Evolutionary conservation across 441 rosid genomes (phyloP).

Genomic region (Pelargonium myrrhifolium): DNA sequence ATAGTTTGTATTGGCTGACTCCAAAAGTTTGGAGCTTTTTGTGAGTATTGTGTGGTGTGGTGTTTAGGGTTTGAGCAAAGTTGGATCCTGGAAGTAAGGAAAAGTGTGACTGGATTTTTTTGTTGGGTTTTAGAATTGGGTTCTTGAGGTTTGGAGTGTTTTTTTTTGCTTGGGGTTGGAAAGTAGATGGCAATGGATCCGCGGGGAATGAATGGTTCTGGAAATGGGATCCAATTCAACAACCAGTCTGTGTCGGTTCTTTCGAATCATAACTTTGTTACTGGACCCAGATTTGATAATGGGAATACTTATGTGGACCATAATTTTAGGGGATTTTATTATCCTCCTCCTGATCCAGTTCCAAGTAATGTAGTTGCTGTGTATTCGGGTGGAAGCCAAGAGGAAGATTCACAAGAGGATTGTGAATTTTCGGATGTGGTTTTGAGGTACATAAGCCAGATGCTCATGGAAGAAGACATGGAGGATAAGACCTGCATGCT

Average conservation of each 20-base stretch:
- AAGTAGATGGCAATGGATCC: constrained; percentile 43
- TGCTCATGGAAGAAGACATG: constrained; percentile 62
- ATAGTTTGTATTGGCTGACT: background rate
- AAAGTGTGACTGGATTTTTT: too few relatives aligned
- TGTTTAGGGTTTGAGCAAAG: constrained; percentile 1
- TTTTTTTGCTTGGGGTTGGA: background rate
- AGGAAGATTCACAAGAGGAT: constrained; percentile 33
- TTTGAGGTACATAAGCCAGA: constrained; percentile 49
- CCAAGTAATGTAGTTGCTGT: constrained; percentile 12
- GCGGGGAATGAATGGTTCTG: constrained; percentile 25
- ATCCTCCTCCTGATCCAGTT: constrained; percentile 20
- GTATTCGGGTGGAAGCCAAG: constrained; percentile 13
- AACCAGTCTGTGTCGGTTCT: constrained; percentile 26
- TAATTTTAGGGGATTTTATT: constrained; percentile 20
- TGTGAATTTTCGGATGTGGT: constrained; percentile 54
- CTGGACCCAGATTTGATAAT: constrained; percentile 26
- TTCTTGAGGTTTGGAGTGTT: background rate
- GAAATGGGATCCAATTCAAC: constrained; percentile 27
- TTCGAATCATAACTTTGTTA: constrained; percentile 29
- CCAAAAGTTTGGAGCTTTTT: background rate
- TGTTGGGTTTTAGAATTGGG: background rate
- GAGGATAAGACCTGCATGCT: constrained; percentile 53
- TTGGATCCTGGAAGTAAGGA: background rate
- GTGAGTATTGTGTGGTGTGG: background rate
- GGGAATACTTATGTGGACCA: constrained; percentile 16